A percentile compares a stretch with the other conserved stretches of the same genome.
Conservation (phyloP, 306 rosid species). For the Fagus crenata region DNA sequence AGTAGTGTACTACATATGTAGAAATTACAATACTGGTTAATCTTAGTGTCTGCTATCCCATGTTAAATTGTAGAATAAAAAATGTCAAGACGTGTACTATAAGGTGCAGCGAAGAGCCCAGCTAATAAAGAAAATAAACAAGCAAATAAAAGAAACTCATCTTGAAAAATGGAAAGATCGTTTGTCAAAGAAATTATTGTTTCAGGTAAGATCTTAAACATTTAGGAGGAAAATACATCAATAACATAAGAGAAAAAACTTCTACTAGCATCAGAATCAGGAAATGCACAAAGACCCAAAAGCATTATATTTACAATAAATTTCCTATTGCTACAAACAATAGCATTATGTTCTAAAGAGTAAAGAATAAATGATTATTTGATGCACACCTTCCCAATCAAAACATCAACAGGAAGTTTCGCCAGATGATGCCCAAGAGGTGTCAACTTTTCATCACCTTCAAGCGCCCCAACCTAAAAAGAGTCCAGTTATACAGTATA, state of each 20-base stretch:
- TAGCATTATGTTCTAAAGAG: conserved; percentile 1
- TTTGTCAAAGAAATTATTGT: background rate
- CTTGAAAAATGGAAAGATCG: background rate
- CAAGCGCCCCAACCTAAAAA: conserved; percentile 88
- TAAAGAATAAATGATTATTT: conserved; percentile 16
- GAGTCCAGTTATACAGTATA: background rate
- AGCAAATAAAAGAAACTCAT: background rate
- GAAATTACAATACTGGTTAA: background rate
- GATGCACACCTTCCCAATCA: conserved; percentile 77
- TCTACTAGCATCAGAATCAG: background rate
- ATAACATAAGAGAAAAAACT: background rate
- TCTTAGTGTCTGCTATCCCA: background rate
- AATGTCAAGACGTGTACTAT: background rate
- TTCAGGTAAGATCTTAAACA: background rate
- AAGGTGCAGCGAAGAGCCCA: background rate
- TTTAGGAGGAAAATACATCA: background rate
- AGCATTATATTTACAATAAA: conserved; percentile 3
- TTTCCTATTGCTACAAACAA: background rate
- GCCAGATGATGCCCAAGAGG: conserved; percentile 98
- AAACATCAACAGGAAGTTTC: conserved; percentile 91
- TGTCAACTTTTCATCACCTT: conserved; percentile 81
- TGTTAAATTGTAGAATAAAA: background rate
- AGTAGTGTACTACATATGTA: background rate
- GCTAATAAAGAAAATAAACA: background rate
- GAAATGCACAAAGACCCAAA: background rate